Conservation (phyloP, 345 rosid species). For the Erucastrum elatum region DNA sequence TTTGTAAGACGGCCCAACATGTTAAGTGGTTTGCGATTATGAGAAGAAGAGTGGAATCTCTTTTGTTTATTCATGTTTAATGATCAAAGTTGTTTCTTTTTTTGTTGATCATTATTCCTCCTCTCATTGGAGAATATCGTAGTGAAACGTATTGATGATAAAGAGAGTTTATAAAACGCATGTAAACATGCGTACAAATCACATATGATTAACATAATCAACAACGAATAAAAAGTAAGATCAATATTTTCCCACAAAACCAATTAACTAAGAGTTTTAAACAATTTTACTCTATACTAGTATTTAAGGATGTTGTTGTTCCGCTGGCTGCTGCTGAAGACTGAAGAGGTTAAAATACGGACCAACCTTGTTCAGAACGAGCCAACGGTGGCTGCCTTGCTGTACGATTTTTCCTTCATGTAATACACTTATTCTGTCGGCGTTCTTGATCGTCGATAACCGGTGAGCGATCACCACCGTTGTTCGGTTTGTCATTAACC, state of each 20-base stretch:
- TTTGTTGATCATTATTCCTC: background rate
- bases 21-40: constrained; percentile 12
- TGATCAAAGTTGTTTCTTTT: background rate
- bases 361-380: constrained; percentile 66
- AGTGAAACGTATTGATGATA: background rate
- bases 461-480: constrained; percentile 91
- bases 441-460: constrained; percentile 79
- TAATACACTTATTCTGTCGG: constrained; percentile 74
- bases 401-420: constrained; percentile 75
- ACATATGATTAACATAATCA: constrained; percentile 9
- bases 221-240: background rate
- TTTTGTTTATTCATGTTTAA: background rate
- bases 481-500: constrained; percentile 74
- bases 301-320: constrained; percentile 39
- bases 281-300: background rate
- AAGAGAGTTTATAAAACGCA: background rate
- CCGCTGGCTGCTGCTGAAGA: constrained; percentile 62
- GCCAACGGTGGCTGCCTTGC: constrained; percentile 76
- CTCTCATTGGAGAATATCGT: no score
- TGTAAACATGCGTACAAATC: background rate
- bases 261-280: background rate
- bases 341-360: constrained; percentile 75
- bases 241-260: constrained; percentile 3
- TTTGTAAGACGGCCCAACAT: constrained; percentile 29
- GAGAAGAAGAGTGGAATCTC: background rate